Evolutionary conservation across 2,329 filamentous ascomycete genomes (phyloP).

Genomic region (Aureobasidium uvarum): DNA sequence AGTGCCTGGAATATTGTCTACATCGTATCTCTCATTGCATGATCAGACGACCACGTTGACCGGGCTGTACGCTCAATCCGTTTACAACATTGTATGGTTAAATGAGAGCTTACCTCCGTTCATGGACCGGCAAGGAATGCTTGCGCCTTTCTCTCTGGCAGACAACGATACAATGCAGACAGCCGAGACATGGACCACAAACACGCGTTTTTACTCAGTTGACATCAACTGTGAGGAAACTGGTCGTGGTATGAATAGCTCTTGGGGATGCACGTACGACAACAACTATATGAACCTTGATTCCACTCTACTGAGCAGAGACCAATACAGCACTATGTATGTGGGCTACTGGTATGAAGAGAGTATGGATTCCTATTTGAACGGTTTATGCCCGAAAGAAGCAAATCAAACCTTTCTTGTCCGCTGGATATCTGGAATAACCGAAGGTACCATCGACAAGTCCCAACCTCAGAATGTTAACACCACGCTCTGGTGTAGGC

Average conservation of each 20-base stretch:
- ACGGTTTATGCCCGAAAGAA: neutral
- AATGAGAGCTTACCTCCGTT: constrained; percentile 48
- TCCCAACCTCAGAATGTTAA: constrained; percentile 26
- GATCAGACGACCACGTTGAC: constrained; percentile 39
- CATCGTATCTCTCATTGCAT: constrained; percentile 33
- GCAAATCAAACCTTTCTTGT: constrained; percentile 27
- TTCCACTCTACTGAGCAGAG: neutral
- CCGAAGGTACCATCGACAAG: neutral
- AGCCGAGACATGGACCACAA: constrained; percentile 32
- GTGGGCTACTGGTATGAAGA: constrained; percentile 23
- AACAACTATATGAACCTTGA: neutral
- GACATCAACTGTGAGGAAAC: constrained; percentile 32
- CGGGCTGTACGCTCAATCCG: constrained; percentile 45
- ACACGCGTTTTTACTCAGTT: constrained; percentile 38
- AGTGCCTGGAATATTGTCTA: constrained; percentile 31
- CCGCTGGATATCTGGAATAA: neutral
- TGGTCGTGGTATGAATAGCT: neutral
- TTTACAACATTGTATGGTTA: constrained; percentile 50
- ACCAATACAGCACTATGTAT: constrained; percentile 14
- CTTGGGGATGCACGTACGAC: neutral
- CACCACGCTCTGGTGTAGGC: constrained; percentile 47
- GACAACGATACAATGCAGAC: neutral
- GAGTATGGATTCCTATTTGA: constrained; percentile 14
- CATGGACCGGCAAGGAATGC: constrained; percentile 45
- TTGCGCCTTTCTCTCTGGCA: constrained; percentile 46